A percentile compares a stretch with the other conserved stretches of the same genome.
Evolutionary conservation across 2,329 filamentous ascomycete genomes (phyloP).

Genomic region (Fusarium brachygibbosum): DNA sequence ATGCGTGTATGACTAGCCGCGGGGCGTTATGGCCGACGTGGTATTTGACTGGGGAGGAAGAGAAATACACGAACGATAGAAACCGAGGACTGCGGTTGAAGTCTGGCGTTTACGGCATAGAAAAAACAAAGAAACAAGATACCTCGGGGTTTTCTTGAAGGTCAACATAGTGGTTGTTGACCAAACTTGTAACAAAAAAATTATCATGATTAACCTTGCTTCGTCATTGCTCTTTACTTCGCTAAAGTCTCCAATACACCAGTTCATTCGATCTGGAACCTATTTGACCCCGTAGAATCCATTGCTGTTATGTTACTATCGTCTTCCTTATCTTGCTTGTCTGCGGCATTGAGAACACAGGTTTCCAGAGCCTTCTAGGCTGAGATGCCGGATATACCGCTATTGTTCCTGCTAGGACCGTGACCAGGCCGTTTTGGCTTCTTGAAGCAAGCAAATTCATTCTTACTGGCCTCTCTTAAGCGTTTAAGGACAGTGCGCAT

Average conservation of each 20-base stretch:
- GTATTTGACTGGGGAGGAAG: constrained; percentile 5
- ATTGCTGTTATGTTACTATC: constrained; percentile 13
- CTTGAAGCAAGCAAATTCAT: constrained; percentile 89
- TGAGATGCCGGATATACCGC: constrained; percentile 48
- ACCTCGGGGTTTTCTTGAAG: constrained; percentile 35
- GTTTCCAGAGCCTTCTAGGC: constrained; percentile 40
- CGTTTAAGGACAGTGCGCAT: constrained; percentile 90
- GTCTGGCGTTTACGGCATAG: constrained; percentile 47
- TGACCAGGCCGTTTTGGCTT: constrained; percentile 67
- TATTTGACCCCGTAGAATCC: constrained; percentile 5
- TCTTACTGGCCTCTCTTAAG: constrained; percentile 83
- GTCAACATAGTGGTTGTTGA: background rate
- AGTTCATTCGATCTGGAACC: background rate
- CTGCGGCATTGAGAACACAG: constrained; percentile 2
- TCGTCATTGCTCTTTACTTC: constrained; percentile 15
- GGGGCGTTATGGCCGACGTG: constrained; percentile 15
- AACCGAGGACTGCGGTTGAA: constrained; percentile 15
- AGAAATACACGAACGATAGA: constrained; percentile 15
- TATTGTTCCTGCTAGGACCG: constrained; percentile 52
- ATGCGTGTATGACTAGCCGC: constrained; percentile 41
- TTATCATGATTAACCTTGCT: constrained; percentile 15
- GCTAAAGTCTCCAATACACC: constrained; percentile 11
- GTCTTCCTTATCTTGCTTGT: constrained; percentile 19
- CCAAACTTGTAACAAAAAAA: constrained; percentile 9
- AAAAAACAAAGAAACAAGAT: constrained; percentile 35